These are phyloP conservation scores for Pelargonium citronellum DNA, from an alignment of 441 rosid species.

Conservation along the genomic window DNA sequence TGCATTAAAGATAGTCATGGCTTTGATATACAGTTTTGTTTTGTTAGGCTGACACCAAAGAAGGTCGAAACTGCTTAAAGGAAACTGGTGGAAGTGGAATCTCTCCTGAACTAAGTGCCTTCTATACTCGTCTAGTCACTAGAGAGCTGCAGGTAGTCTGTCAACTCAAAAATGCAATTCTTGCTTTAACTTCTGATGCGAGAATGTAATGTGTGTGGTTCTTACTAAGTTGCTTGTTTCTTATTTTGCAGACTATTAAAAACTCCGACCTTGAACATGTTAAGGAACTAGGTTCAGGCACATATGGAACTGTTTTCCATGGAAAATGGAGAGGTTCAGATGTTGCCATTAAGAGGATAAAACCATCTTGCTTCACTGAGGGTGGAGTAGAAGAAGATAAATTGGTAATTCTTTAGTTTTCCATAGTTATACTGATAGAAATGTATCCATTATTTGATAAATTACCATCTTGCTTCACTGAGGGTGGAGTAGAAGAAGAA, in stretches of 20 bases:
- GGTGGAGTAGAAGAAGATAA: conserved; percentile 22
- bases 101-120: conserved; percentile 17
- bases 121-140: conserved; percentile 21
- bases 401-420: conserved; percentile 23
- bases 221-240: neutral
- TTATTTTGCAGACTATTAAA: conserved; percentile 30
- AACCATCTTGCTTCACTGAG: conserved; percentile 32
- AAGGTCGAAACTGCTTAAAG: conserved; percentile 19
- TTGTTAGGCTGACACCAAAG: conserved; percentile 21
- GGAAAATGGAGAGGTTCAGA: conserved; percentile 45
- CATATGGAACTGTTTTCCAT: conserved; percentile 36
- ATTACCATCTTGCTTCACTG: conserved; percentile 30
- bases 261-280: conserved; percentile 31
- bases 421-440: neutral
- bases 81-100: conserved; percentile 17
- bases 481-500: conserved; percentile 17
- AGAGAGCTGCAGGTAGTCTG: conserved; percentile 33
- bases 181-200: neutral
- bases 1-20: conserved; percentile 2
- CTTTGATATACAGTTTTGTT: conserved; percentile 1
- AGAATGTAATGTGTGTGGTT: neutral
- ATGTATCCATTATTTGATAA: neutral
- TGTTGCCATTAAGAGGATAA: conserved; percentile 39
- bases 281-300: conserved; percentile 37
- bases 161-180: conserved; percentile 10